Conservation (phyloP, 2,329 filamentous ascomycete species). For the Trichoderma koningiopsis region DNA sequence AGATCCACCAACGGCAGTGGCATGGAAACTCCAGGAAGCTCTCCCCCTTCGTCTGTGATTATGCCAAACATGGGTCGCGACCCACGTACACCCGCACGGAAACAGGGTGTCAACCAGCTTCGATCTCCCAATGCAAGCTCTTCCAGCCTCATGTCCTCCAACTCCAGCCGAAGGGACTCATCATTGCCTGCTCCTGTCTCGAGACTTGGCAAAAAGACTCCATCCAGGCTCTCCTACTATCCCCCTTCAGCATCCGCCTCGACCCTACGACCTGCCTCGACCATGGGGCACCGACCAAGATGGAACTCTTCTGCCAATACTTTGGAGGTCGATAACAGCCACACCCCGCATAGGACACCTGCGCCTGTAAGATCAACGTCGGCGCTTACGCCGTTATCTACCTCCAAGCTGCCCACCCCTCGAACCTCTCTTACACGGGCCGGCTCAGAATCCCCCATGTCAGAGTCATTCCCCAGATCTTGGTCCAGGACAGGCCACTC, state of each 20-base stretch:
- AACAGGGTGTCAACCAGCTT: conserved; percentile 41
- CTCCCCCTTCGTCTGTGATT: conserved; percentile 62
- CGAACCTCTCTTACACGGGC: conserved; percentile 52
- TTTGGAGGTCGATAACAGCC: conserved; percentile 64
- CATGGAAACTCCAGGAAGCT: conserved; percentile 70
- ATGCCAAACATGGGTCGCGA: conserved; percentile 59
- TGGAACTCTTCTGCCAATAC: conserved; percentile 73
- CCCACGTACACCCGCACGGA: conserved; percentile 48
- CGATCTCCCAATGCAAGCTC: conserved; percentile 53
- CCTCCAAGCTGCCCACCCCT: conserved; percentile 52
- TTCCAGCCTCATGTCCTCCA: conserved; percentile 49
- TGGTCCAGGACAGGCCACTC: conserved; percentile 45
- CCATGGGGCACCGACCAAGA: conserved; percentile 61
- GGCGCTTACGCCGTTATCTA: conserved; percentile 46
- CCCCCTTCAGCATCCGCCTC: conserved; percentile 44
- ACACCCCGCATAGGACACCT: conserved; percentile 59
- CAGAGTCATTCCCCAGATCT: conserved; percentile 45
- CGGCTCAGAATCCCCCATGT: conserved; percentile 51
- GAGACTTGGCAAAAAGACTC: conserved; percentile 46
- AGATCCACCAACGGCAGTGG: conserved; percentile 70
- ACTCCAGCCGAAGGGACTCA: conserved; percentile 49
- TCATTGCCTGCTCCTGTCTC: conserved; percentile 51
- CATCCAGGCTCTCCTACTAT: conserved; percentile 49
- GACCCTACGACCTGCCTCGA: conserved; percentile 49
- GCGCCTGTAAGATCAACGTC: conserved; percentile 47